A percentile compares a stretch with the other conserved stretches of the same genome.
Evolutionary conservation across 2,329 filamentous ascomycete genomes (phyloP).

Genomic region (Ceratocystis lukuohia): DNA sequence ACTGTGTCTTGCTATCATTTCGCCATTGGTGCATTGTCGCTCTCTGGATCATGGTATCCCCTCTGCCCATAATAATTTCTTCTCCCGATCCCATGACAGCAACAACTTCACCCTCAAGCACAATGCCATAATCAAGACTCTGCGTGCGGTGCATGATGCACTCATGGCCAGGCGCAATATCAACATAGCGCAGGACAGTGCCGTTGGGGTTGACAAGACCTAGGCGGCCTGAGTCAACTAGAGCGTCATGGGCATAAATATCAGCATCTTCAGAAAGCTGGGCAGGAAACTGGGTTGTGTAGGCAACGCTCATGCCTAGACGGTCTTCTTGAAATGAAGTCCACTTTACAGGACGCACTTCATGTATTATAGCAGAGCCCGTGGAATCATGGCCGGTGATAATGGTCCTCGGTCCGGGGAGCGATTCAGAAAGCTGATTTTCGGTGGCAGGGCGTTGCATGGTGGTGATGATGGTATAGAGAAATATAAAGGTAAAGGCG

Average conservation of each 20-base stretch:
- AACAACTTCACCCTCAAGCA: conserved; percentile 41
- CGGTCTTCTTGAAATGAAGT: conserved; percentile 25
- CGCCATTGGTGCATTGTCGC: conserved; percentile 43
- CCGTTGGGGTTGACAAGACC: conserved; percentile 28
- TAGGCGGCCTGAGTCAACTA: conserved; percentile 23
- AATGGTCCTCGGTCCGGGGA: conserved; percentile 18
- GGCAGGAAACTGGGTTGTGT: conserved; percentile 32
- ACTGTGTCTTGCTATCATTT: conserved; percentile 35
- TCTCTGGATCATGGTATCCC: conserved; percentile 43
- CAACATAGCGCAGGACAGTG: conserved; percentile 35
- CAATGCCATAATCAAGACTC: conserved; percentile 41
- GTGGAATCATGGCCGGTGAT: conserved; percentile 18
- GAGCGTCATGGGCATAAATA: conserved; percentile 27
- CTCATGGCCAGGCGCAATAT: conserved; percentile 32
- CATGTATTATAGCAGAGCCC: conserved; percentile 20
- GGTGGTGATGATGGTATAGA: conserved; percentile 6
- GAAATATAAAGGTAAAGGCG: conserved; percentile 3
- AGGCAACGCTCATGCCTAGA: conserved; percentile 31
- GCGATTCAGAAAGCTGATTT: conserved; percentile 14
- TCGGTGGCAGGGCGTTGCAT: conserved; percentile 14
- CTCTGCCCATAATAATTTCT: conserved; percentile 32
- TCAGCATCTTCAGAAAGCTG: conserved; percentile 31
- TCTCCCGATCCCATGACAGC: conserved; percentile 40
- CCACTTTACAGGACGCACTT: conserved; percentile 20
- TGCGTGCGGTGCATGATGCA: conserved; percentile 39